phyloP scores from a whole-genome alignment of 371 early-diverging fungal genomes.

The Blakeslea trispora region DNA sequence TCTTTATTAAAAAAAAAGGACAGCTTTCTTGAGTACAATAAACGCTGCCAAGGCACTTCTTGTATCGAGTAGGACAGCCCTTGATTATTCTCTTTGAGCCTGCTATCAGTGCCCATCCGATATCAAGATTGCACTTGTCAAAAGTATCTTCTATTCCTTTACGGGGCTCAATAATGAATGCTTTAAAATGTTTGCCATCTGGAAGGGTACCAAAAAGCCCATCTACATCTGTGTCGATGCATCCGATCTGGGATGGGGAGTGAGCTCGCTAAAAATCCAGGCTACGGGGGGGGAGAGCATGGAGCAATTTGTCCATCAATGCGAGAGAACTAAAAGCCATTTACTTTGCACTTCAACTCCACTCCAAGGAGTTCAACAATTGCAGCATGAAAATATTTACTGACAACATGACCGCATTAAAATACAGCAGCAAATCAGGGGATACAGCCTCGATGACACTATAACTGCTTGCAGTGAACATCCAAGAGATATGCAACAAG shows the following conservation, averaged over 20 bases:
- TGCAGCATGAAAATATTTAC: constrained; percentile 4
- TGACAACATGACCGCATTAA: constrained; percentile 13
- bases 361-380: constrained; percentile 2
- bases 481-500: constrained; percentile 11
- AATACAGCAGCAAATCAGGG: constrained; percentile 16
- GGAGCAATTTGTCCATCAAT: constrained; percentile 7
- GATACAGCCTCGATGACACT: constrained; percentile 6
- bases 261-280: neutral
- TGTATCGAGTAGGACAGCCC: too few relatives aligned
- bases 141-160: too few relatives aligned
- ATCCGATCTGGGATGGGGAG: constrained; percentile 14
- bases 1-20: too few relatives aligned
- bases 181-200: too few relatives aligned
- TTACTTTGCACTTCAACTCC: constrained; percentile 7
- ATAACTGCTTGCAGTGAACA: constrained; percentile 11
- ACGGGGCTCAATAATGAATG: too few relatives aligned
- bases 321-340: constrained; percentile 11
- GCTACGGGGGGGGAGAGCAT: neutral
- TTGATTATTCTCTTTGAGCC: too few relatives aligned
- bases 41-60: too few relatives aligned
- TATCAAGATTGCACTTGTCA: too few relatives aligned
- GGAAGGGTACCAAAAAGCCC: neutral
- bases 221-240: constrained; percentile 14
- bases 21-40: too few relatives aligned
- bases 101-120: too few relatives aligned